Base-by-base conservation (phyloP, 2,329 filamentous ascomycete genomes). In the Boeremia lycopersici region DNA sequence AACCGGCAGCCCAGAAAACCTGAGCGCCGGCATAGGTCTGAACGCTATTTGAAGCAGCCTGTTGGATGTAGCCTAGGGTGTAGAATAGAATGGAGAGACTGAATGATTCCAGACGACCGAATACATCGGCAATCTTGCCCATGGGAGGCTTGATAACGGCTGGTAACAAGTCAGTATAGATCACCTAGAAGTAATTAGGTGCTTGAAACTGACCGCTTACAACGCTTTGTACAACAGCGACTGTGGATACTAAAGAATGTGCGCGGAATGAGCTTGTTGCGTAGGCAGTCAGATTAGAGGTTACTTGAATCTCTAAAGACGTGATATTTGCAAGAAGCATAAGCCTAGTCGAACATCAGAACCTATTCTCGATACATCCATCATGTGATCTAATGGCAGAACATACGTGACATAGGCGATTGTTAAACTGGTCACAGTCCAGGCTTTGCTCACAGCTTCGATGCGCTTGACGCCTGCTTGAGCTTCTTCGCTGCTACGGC, bases 251-350 rank as follows among this genome's bases (percentile, higher is more conserved):
- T 30, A 90, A 78, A 11, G 86, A 87, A 67, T 89, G 88, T 43
- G 81, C 79, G 34, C 78, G 77, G 66, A 76, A 90, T 2, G 82
- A 79, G 54, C 86, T 89, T 1, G 87, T 89, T 28, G 88, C 86
- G 75, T 85, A 89, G 19, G 84, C 82, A 13, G 82, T 81, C 42
- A 89, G 76, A 8, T 84, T 82, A 47, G 79, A 81, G 2, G 86
- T 86, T 8, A 84, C 85, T 67, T 89, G 86, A 13, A 81, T 81
- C 69, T 89, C 86, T 15, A 89, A 78, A n/a, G 86, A 89, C 6
- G 85, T 88, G 43, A 83, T 82, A 63, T 85, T 87, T 17, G 86
- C 84, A 77, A 89, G 84, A 51, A 87, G 77, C 57, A 86, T 68
- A 7, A 74, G 61, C 10, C 69, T 74, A 17, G 15, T 30, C 3